Evolutionary conservation across 2,329 filamentous ascomycete species (phyloP), one percentile per base, ranked within the genome.

Genomic region (Pseudogymnoascus sp.): DNA sequence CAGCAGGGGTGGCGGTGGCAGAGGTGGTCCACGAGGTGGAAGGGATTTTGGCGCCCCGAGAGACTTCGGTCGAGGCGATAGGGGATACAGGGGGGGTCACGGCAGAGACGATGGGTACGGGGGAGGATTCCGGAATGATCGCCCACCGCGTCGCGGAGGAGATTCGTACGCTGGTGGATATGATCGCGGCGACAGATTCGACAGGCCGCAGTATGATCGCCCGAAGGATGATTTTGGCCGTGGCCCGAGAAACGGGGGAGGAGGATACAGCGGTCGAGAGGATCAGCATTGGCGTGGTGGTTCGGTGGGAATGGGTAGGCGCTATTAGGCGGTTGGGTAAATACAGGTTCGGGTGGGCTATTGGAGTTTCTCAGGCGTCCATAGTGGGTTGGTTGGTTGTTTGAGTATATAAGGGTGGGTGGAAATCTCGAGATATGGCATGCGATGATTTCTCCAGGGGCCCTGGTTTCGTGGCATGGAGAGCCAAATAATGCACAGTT

Each of bases 241-340:
- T 57, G 51, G 51, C 29, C 51, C 51, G 7, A 57, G 45, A 6
- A 11, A 45, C 40, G 18, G 47, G 23, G 51, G 51, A 21, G n/a
- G n/a, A n/a, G 47, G 47, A 12, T 34, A 57, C 16, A 29, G 51
- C 26, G 51, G 51, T 16, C 51, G 51, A 18, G 51, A 57, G n/a
- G 51, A 57, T 10, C 51, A 57, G 51, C 51, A 57, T 57, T 57
- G 51, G 51, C 51, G 51, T 14, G 51, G 51, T 10, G 51, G 51
- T 57, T 57, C 51, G 29, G 29, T 18, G 14, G 51, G 51, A 18
- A 21, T 57, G 51, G 51, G 51, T 3, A 57, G 51, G 18, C 51
- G 51, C 16, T 57, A 57, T 57, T 57, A 57, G 12, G 16, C 16
- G n/a, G 11, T 18, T 36, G n/a, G n/a, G 51, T 57, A 36, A 57